Evolutionary conservation across 1,139 yeast genomes (phyloP), one percentile per base, ranked within the genome.

Genomic region (Candida frijolesensis): DNA sequence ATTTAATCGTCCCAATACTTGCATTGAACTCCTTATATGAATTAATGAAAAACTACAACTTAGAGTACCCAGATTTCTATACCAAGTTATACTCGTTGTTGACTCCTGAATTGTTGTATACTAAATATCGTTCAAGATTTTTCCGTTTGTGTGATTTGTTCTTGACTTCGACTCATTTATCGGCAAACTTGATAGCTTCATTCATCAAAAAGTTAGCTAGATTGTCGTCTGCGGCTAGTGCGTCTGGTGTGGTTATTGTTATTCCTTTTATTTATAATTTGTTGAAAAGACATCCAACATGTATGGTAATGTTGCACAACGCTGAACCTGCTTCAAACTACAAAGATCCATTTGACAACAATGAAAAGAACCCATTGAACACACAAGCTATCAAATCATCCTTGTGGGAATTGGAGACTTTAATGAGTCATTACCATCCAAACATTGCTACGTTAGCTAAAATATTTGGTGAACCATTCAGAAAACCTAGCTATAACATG

Each of bases 1-100:
- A 87, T 57, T 86, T 84, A 4, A 79, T 87, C 12, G 76, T 89
- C 9, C 89, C 96, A 8, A 81, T 94, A 46, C 71, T 95, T 51
- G 88, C 98, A 3, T 76, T 94, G 58, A 92, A 91, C 65, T 96
- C 97, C 32, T 74, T 94, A 52, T 94, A 90, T 67, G 91, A 85
- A 60, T 76, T 94, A 54, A 94, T 94, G 85, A 89, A 83, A 61
- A 76, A 78, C 51, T 84, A 84, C 67, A 92, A 92, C 65, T 77
- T 94, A 62, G 99, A 94, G 62, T 94, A 94, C 67, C 98, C 98
- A 12, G 88, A 90, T 58, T 94, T 94, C 65, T 94, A 84, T 71
- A 71, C 79, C 46, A 92, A 94, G 67, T 79, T 94, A 42, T 94
- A 94, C 66, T 84, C 88, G 7, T 76, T 94, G 44, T 78, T 94